Conservation (phyloP, 1,284 basidiomycete species). For the Ustilago loliicola region DNA sequence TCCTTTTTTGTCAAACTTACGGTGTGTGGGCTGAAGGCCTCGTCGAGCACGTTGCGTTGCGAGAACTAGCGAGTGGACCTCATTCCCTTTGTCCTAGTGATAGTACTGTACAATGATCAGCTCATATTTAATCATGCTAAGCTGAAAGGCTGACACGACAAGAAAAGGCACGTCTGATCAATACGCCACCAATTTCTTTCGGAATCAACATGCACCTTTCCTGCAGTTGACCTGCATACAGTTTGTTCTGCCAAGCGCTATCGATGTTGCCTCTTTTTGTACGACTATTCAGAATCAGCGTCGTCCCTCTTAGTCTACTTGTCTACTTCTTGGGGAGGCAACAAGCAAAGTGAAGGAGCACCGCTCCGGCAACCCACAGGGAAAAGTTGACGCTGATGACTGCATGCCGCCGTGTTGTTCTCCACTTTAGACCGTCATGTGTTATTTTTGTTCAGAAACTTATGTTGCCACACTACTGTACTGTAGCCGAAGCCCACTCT, state of each 20-base stretch:
- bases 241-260: neutral
- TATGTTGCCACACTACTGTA: neutral
- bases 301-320: too few species aligned
- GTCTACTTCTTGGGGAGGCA: too few species aligned
- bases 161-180: neutral
- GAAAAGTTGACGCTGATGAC: neutral
- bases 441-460: conserved; percentile 6
- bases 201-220: neutral
- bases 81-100: too few species aligned
- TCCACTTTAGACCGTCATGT: conserved; percentile 3
- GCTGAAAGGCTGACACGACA: too few species aligned
- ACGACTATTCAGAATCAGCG: neutral
- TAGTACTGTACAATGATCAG: too few species aligned
- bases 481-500: neutral
- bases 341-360: too few species aligned
- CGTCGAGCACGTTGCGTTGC: too few species aligned
- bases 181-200: neutral
- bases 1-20: neutral
- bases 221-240: conserved; percentile 5
- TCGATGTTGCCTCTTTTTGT: neutral
- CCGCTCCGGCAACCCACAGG: neutral
- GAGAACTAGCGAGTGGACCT: too few species aligned
- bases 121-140: neutral
- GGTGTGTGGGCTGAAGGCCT: too few species aligned
- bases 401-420: conserved; percentile 8